Evolutionary conservation across 1,284 basidiomycete species (phyloP), one percentile per base, ranked within the genome.

Genomic region (Leccinum pachyderme): DNA sequence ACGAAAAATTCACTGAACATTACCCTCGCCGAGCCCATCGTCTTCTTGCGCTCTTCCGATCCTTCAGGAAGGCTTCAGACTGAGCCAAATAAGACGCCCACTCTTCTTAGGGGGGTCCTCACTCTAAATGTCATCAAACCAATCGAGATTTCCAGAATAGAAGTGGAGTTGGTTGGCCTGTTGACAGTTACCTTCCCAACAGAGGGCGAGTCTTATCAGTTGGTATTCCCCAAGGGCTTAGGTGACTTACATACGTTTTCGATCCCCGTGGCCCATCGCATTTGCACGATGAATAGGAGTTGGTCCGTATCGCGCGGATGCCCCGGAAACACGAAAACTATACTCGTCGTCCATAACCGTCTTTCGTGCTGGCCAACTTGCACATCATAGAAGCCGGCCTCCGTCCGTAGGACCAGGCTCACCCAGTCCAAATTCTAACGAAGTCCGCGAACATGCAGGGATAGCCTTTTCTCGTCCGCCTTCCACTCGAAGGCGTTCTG

Each of bases 71-170:
- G 59, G 15, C 51, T 35, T 22, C 51, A 15, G 5, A 22, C 57
- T 5, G 59, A 67, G 22, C 31, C 56, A 7, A 52, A 45, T 32
- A 81, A 81, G 25, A 73, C 78, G 43, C 86, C 90, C 0, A 86
- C 93, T 5, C 81, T 96, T 68, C 78, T 98, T 28, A 81, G 96
- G 51, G 96, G 94, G 6, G 75, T 98, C 9, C 79, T 98, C 55
- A 87, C 86, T 2, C 76, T 99, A 18, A 82, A 87, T 24, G 79
- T 98, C 18, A 75, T 76, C 47, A 97, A 96, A 68, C 86, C 95
- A 0, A 94, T 87, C 37, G 85, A 85, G 64, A 90, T 99, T 63
- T 89, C 89, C 43, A 91, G 84, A 60, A 95, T 99, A 53, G 83
- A 87, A 52, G 79, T 96, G 47, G 86, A 87, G 61, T 76, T 98